Conservation (phyloP, 495 filamentous ascomycete species). For the Cercophora samala region DNA sequence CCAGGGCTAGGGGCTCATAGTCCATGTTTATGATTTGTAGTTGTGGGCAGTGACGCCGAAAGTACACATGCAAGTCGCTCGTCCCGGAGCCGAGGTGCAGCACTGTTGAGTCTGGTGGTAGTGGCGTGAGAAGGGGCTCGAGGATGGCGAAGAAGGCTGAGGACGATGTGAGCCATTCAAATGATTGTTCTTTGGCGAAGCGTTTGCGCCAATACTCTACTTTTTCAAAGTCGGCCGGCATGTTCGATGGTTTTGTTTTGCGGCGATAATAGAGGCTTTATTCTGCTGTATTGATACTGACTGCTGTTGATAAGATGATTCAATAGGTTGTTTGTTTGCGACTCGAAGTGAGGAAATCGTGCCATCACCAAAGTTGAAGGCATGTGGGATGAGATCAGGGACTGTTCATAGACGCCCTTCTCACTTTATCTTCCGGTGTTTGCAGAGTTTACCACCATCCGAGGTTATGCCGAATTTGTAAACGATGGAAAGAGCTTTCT, state of each 20-base stretch:
- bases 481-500: neutral
- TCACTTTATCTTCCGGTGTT: neutral
- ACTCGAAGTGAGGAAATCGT: neutral
- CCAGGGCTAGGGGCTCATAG: constrained; percentile 42
- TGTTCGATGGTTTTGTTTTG: neutral
- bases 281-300: too few relatives aligned
- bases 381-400: neutral
- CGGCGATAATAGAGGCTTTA: too few relatives aligned
- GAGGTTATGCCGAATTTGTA: constrained; percentile 7
- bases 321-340: neutral
- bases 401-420: neutral
- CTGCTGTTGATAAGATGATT: too few relatives aligned
- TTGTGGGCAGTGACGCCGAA: constrained; percentile 30
- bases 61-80: constrained; percentile 40
- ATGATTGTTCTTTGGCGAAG: constrained; percentile 36
- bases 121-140: constrained; percentile 27
- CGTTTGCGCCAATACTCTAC: constrained; percentile 38
- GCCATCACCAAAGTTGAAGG: too few relatives aligned
- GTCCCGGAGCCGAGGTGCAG: constrained; percentile 44
- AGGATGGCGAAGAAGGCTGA: constrained; percentile 34
- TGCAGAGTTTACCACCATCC: neutral
- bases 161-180: constrained; percentile 43
- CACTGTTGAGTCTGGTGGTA: constrained; percentile 21
- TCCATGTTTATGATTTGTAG: constrained; percentile 40
- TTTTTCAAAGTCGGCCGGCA: constrained; percentile 14